A percentile compares a stretch with the other conserved stretches of the same genome.
These are phyloP conservation scores for Pichia phayaonensis DNA, from an alignment of 805 yeast genomes.

Conservation along the genomic window DNA sequence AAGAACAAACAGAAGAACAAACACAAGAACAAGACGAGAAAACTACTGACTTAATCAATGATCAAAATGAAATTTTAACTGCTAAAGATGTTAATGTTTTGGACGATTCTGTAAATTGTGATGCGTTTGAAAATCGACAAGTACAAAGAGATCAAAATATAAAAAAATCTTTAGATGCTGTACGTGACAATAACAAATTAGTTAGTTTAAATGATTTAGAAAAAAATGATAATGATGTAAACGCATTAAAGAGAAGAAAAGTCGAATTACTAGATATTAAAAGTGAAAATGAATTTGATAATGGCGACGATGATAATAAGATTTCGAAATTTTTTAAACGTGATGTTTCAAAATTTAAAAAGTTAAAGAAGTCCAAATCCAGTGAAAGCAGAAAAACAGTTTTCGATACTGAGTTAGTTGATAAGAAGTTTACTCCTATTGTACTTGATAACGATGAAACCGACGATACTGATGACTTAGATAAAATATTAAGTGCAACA, in stretches of 20 bases:
- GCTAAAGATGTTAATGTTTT: constrained; percentile 4
- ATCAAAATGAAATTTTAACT: constrained; percentile 45
- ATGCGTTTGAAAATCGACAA: constrained; percentile 34
- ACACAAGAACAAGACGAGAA: constrained; percentile 15
- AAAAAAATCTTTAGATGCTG: constrained; percentile 15
- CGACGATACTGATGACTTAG: constrained; percentile 19
- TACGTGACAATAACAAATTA: constrained; percentile 26
- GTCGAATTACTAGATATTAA: constrained; percentile 12
- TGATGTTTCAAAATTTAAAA: constrained; percentile 15
- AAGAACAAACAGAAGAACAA: constrained; percentile 35
- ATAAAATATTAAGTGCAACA: constrained; percentile 23
- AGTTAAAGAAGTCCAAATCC: constrained; percentile 18
- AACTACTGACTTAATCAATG: constrained; percentile 20
- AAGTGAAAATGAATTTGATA: constrained; percentile 6
- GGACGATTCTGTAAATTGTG: constrained; percentile 26
- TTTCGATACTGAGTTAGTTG: constrained; percentile 9
- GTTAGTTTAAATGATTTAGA: constrained; percentile 15
- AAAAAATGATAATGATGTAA: constrained; percentile 10
- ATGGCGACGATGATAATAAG: constrained; percentile 8
- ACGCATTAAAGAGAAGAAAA: constrained; percentile 10
- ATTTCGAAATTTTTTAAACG: constrained; percentile 6
- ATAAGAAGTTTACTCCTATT: constrained; percentile 21
- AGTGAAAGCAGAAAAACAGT: constrained; percentile 11
- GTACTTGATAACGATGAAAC: constrained; percentile 23
- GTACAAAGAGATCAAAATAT: constrained; percentile 12